Conservation (phyloP, 208 protist genomes). For the Phytomonas sp. region DNA sequence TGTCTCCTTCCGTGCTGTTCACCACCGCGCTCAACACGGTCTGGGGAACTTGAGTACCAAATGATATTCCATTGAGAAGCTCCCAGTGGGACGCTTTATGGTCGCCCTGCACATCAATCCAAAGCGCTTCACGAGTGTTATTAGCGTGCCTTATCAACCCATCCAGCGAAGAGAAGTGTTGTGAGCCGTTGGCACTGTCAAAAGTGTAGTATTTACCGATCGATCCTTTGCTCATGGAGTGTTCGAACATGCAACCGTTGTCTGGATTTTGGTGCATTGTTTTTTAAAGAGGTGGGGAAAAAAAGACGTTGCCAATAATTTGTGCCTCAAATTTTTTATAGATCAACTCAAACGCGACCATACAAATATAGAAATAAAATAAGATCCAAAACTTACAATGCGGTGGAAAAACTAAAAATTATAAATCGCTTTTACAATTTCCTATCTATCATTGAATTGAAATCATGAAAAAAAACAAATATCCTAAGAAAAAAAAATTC, state of each 20-base stretch:
- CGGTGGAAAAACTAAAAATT: neutral
- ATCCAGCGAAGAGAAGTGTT: slow-evolving; percentile 8
- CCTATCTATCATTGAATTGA: neutral
- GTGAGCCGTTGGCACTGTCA: slow-evolving; percentile 17
- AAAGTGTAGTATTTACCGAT: slow-evolving; percentile 17
- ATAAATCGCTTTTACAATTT: neutral
- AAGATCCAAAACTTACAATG: neutral
- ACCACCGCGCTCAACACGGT: slow-evolving; percentile 41
- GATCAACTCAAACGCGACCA: neutral
- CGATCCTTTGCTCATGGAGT: neutral
- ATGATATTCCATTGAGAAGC: slow-evolving; percentile 24
- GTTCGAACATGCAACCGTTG: slow-evolving; percentile 5
- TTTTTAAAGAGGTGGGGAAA: neutral
- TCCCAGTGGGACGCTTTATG: slow-evolving; percentile 25
- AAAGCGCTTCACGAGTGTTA: slow-evolving; percentile 23
- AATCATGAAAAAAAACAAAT: slow-evolving; percentile 7
- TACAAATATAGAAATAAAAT: neutral
- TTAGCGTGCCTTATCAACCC: slow-evolving; percentile 22
- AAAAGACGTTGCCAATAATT: slow-evolving; percentile 1
- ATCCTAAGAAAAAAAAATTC: neutral
- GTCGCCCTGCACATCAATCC: slow-evolving; percentile 46
- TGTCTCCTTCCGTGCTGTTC: slow-evolving; percentile 41
- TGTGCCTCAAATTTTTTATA: neutral
- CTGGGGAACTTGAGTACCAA: slow-evolving; percentile 24
- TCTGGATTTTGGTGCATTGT: slow-evolving; percentile 9